These are phyloP conservation scores for Claviceps sp. DNA, from an alignment of 2,329 filamentous ascomycete species.

Conservation along the genomic window DNA sequence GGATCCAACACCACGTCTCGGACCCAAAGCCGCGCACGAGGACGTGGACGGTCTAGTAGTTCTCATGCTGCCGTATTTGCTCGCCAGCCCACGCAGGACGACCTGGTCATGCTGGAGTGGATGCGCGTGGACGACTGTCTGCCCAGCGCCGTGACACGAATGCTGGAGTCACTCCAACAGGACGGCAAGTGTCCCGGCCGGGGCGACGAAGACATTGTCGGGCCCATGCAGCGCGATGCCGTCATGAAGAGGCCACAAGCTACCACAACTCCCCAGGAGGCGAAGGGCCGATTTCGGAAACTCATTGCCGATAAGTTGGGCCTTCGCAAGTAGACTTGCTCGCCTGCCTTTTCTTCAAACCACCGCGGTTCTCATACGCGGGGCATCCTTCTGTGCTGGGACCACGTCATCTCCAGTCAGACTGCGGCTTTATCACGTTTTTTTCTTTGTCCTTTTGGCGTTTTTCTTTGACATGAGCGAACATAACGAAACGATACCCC, in stretches of 20 bases:
- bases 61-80: slow-evolving; percentile 26
- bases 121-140: slow-evolving; percentile 38
- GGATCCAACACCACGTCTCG: slow-evolving; percentile 17
- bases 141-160: slow-evolving; percentile 51
- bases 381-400: too few relatives aligned
- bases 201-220: slow-evolving; percentile 85
- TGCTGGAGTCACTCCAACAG: slow-evolving; percentile 54
- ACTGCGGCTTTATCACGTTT: background rate
- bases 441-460: background rate
- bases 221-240: slow-evolving; percentile 63
- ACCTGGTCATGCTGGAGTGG: slow-evolving; percentile 29
- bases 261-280: slow-evolving; percentile 20
- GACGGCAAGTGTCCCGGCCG: slow-evolving; percentile 78
- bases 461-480: background rate
- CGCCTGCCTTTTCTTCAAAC: background rate
- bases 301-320: slow-evolving; percentile 32
- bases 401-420: too few relatives aligned
- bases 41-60: slow-evolving; percentile 24
- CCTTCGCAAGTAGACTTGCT: slow-evolving; percentile 8
- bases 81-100: slow-evolving; percentile 20
- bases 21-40: slow-evolving; percentile 27
- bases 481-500: background rate
- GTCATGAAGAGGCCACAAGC: slow-evolving; percentile 34
- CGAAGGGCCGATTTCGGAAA: slow-evolving; percentile 35
- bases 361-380: too few relatives aligned